A percentile compares a stretch with the other conserved stretches of the same genome.
Conservation (phyloP, 78 protist genomes). For the Chrysochromulina parva region DNA sequence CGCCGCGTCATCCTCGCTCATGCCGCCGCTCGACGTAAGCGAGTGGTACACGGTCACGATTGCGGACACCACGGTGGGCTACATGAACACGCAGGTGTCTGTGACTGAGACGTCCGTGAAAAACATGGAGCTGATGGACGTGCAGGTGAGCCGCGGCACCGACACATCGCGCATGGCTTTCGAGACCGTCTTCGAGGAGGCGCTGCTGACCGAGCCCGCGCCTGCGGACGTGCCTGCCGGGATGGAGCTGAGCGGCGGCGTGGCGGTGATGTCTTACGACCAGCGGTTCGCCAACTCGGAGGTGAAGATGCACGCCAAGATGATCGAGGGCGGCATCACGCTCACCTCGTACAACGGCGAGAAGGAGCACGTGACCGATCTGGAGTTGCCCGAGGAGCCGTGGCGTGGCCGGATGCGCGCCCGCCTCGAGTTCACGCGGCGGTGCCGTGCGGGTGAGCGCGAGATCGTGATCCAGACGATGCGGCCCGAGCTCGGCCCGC, state of each 20-base stretch:
- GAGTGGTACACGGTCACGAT: neutral
- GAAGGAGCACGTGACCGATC: neutral
- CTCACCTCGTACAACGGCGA: constrained; percentile 25
- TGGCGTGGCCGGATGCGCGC: constrained; percentile 4
- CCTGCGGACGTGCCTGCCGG: neutral
- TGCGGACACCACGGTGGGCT: constrained; percentile 1
- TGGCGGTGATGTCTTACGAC: neutral
- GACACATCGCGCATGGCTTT: constrained; percentile 29
- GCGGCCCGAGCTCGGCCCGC: constrained; percentile 22
- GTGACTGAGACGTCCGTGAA: neutral
- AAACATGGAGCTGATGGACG: constrained; percentile 2
- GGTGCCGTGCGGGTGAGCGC: neutral
- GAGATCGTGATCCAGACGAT: neutral
- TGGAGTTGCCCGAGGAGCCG: neutral
- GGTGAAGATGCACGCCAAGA: neutral
- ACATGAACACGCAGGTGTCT: neutral
- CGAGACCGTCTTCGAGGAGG: constrained; percentile 12
- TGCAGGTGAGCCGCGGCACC: constrained; percentile 10
- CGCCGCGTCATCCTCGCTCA: no score
- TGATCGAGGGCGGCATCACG: neutral
- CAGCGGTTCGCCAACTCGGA: constrained; percentile 22
- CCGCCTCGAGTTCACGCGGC: neutral
- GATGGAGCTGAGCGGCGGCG: neutral
- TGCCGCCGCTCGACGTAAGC: no score
- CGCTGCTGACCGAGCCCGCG: neutral